These are phyloP conservation scores for Macrolepiota albuminosa DNA, from an alignment of 768 basidiomycete species.

Conservation along the genomic window DNA sequence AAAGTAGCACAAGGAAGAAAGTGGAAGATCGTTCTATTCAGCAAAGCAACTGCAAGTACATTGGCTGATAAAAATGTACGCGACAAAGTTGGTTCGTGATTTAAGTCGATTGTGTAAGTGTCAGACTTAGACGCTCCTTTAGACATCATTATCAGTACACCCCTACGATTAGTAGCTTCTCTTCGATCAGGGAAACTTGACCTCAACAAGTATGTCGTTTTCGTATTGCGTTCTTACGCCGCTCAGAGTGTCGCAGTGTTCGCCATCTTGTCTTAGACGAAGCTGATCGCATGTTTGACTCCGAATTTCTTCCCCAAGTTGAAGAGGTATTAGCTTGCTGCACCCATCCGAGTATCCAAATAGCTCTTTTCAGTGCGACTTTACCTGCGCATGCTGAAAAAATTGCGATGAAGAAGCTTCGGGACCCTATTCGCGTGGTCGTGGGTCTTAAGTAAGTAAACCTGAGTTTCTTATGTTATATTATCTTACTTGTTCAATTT, in stretches of 20 bases:
- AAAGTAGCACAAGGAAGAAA: conserved; percentile 78
- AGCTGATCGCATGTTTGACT: conserved; percentile 85
- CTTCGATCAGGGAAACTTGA: conserved; percentile 64
- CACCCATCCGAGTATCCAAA: conserved; percentile 63
- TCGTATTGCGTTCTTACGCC: background rate
- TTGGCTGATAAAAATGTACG: conserved; percentile 66
- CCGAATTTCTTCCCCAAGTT: conserved; percentile 84
- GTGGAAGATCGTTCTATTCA: conserved; percentile 80
- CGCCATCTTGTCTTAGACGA: conserved; percentile 87
- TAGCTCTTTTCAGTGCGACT: conserved; percentile 92
- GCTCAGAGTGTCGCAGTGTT: conserved; percentile 46
- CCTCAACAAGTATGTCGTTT: conserved; percentile 60
- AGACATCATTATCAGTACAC: conserved; percentile 94
- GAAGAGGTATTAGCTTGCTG: conserved; percentile 84
- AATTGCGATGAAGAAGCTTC: conserved; percentile 79
- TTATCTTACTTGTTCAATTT: background rate
- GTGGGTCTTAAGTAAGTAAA: conserved; percentile 86
- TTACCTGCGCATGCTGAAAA: conserved; percentile 87
- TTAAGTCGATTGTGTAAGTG: background rate
- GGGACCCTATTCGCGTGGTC: conserved; percentile 87
- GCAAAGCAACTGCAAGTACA: conserved; percentile 85
- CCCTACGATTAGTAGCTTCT: conserved; percentile 80
- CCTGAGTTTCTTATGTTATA: background rate
- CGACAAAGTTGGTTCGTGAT: conserved; percentile 69
- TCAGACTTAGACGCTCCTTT: conserved; percentile 4